Conservation (phyloP, 768 basidiomycete genomes). For the Russula earlei region DNA sequence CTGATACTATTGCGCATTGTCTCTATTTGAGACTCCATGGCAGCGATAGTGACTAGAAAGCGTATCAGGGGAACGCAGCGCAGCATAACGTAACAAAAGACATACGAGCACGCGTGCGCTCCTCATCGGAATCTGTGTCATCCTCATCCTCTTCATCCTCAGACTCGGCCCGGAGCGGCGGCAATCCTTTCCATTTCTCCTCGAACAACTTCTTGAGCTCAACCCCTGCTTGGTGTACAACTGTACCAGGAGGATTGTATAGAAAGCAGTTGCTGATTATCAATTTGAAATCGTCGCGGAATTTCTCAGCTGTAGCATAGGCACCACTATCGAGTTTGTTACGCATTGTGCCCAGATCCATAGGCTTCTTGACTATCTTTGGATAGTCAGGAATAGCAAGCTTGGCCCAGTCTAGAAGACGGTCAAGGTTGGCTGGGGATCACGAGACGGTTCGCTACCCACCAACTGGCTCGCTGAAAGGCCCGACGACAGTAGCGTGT, state of each 20-base stretch:
- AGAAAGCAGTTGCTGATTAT: slow-evolving; percentile 91
- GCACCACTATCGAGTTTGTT: slow-evolving; percentile 70
- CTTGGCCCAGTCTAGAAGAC: slow-evolving; percentile 55
- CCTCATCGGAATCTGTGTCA: slow-evolving; percentile 57
- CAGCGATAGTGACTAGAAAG: slow-evolving; percentile 53
- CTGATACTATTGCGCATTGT: slow-evolving; percentile 63
- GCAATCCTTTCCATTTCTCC: slow-evolving; percentile 81
- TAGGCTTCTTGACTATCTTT: slow-evolving; percentile 85
- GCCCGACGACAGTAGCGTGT: slow-evolving; percentile 58
- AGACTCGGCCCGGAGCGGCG: slow-evolving; percentile 40
- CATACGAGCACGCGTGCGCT: slow-evolving; percentile 49
- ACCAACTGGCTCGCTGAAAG: slow-evolving; percentile 95
- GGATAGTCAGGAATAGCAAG: slow-evolving; percentile 79
- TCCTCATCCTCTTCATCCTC: slow-evolving; percentile 59
- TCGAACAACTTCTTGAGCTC: slow-evolving; percentile 84
- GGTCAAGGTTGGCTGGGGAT: background rate
- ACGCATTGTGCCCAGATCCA: slow-evolving; percentile 89
- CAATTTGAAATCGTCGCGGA: slow-evolving; percentile 85
- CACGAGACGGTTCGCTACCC: slow-evolving; percentile 28
- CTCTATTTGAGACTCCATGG: slow-evolving; percentile 77
- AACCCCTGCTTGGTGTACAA: slow-evolving; percentile 78
- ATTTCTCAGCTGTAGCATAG: slow-evolving; percentile 70
- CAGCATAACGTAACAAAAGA: slow-evolving; percentile 14
- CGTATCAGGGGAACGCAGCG: slow-evolving; percentile 16
- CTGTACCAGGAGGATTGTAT: slow-evolving; percentile 85